phyloP scores from a whole-genome alignment of 352 stramenopile species.

The Phytophthora pistaciae region DNA sequence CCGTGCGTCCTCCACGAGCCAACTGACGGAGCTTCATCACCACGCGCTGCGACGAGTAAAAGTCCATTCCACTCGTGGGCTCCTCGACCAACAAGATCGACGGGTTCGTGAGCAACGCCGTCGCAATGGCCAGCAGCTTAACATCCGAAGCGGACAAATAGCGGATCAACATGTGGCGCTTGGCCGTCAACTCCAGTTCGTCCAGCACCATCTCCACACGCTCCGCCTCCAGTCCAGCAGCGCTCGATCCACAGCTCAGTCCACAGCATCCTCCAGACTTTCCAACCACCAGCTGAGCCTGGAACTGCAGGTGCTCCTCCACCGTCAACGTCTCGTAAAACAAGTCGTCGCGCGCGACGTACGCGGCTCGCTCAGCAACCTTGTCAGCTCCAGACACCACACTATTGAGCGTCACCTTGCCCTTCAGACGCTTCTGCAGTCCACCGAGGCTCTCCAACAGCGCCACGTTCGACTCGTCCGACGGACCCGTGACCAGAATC shows the following conservation, averaged over 20 bases:
- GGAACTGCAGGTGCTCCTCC: slow-evolving; percentile 44
- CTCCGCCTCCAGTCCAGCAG: slow-evolving; percentile 17
- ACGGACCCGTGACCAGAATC: slow-evolving; percentile 42
- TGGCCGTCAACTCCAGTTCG: slow-evolving; percentile 31
- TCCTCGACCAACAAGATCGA: slow-evolving; percentile 90
- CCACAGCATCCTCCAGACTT: slow-evolving; percentile 16
- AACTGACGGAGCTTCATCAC: slow-evolving; percentile 72
- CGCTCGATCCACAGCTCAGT: slow-evolving; percentile 22
- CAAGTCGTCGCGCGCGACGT: slow-evolving; percentile 29
- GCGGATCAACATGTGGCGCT: slow-evolving; percentile 41
- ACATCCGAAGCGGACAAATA: slow-evolving; percentile 50
- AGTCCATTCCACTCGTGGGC: slow-evolving; percentile 73
- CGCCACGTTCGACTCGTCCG: slow-evolving; percentile 28
- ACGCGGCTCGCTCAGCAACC: slow-evolving; percentile 16
- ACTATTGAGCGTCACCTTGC: slow-evolving; percentile 40
- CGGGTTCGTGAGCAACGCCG: slow-evolving; percentile 82
- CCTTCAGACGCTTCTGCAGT: slow-evolving; percentile 24
- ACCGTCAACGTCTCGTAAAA: slow-evolving; percentile 53
- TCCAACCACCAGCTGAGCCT: slow-evolving; percentile 30
- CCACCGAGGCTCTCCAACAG: slow-evolving; percentile 39
- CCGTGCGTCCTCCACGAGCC: slow-evolving; percentile 82
- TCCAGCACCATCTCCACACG: slow-evolving; percentile 40
- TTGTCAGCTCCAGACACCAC: slow-evolving; percentile 10
- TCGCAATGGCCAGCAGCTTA: slow-evolving; percentile 87
- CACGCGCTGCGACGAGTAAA: slow-evolving; percentile 61